Base-by-base conservation (phyloP, 768 basidiomycete species). In the Tulasnella sp. region DNA sequence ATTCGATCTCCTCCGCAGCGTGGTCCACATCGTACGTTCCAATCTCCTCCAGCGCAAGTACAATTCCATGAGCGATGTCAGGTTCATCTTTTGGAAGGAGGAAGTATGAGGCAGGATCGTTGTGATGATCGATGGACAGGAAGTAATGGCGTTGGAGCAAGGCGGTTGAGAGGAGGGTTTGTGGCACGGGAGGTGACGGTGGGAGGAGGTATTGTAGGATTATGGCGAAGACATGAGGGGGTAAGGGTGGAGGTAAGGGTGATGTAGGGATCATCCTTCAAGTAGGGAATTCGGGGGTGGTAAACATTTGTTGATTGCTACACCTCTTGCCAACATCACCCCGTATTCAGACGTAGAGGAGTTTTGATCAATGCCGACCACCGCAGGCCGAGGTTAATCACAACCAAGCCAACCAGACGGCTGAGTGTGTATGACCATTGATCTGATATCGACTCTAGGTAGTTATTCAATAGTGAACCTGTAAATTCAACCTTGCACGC, bases 141-240 rank as follows among this genome's bases (percentile, higher is more conserved):
- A 60, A 62, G 38, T 60, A 55, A 30, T 62, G 61, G 1, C 61
- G 44, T 23, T 62, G 61, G 23, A 60, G 59, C 5, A 54, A 41
- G 15, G 41, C 45, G 24, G 50, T 50, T 26, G 61, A 62, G 30
- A 62, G 8, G 5, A 62, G 56, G 42, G 60, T 59, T n/a, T 26
- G 24, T 41, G 61, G 61, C 13, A 62, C 41, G 11, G 61, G 61
- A 10, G 47, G 56, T 10, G 50, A 38, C 24, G 61, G 61, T 19
- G 61, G 61, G 15, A 62, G 48, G 2, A 62, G 52, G 24, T 62
- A 62, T 51, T 62, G 61, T 3, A 62, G 48, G 19, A 45, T 52
- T 10, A 62, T 59, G 21, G 30, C 44, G 17, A 62, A 45, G 13
- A 62, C 23, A 30, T 62, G 56, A 23, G 38, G 21, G 2, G 61